Base-by-base conservation (phyloP, 768 basidiomycete genomes). In the Leucocoprinus sp. region DNA sequence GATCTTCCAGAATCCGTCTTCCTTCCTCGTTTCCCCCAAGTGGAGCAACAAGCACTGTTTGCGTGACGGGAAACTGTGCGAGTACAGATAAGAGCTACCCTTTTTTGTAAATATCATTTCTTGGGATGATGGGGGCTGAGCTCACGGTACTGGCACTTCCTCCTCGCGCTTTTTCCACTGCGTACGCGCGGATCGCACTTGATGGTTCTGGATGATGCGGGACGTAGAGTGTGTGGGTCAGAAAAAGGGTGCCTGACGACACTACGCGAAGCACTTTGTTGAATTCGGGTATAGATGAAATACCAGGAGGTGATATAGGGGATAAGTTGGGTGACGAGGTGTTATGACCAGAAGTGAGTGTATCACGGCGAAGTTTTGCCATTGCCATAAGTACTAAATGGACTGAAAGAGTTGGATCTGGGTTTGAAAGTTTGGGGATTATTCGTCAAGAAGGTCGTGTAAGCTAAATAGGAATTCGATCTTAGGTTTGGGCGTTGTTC, bases 221-320 rank as follows among this genome's bases (percentile, higher is more conserved):
- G 3, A 91, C 55, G 29, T 69, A 67, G 39, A 92, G 72, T 0
- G 78, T 81, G 59, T 89, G 80, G 4, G 84, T 86, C 35, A 84
- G 62, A 58, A 91, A 91, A 31, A 92, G 72, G 8, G 88, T 85
- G 11, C 88, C 88, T 9, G 82, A 80, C 2, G 84, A 84, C 31
- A 91, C 74, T 19, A 91, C 77, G 35, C 86, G 81, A 14, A 87
- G 68, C n/a, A 75, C 68, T 54, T 59, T 66, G 42, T 53, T 56
- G 42, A 57, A 55, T 50, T 66, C 67, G 34, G 45, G 33, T 3
- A 35, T 35, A 40, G 21, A 31, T 12, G 45, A 7, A 23, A 37
- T 14, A 14, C 44, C 44, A 15, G n/a, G 37, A 15, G n/a, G 37
- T 29, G 38, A 11, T 17, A 23, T 26, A n/a, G 38, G 29, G 12